These are phyloP conservation scores for Penicillium carneum DNA, from an alignment of 2,329 filamentous ascomycete species.

Conservation along the genomic window DNA sequence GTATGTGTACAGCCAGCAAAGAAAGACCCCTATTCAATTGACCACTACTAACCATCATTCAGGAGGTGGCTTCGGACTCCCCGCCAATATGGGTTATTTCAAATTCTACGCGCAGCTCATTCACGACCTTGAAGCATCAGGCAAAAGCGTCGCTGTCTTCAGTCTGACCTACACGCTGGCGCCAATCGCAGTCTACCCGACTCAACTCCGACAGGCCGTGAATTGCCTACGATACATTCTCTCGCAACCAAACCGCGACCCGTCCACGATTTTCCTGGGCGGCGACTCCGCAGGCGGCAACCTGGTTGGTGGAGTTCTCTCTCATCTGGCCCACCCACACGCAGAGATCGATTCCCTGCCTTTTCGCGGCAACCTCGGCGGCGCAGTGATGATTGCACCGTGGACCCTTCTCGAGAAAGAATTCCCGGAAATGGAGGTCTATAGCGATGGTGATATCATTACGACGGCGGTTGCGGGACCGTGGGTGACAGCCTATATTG, in stretches of 20 bases:
- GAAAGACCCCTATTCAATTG: no score
- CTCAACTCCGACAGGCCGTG: slow-evolving; percentile 53
- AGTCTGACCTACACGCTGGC: slow-evolving; percentile 67
- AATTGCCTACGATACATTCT: slow-evolving; percentile 52
- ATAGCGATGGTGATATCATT: slow-evolving; percentile 62
- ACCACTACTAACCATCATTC: neutral
- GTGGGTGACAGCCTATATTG: slow-evolving; percentile 61
- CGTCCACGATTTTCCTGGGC: slow-evolving; percentile 49
- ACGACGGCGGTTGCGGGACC: slow-evolving; percentile 48
- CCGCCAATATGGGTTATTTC: slow-evolving; percentile 58
- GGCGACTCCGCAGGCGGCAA: slow-evolving; percentile 58
- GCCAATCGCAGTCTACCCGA: slow-evolving; percentile 54
- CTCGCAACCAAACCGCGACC: slow-evolving; percentile 43
- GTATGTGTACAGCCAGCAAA: slow-evolving; percentile 28
- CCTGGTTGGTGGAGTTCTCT: slow-evolving; percentile 49
- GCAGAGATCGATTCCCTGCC: slow-evolving; percentile 56
- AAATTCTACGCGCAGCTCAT: slow-evolving; percentile 58
- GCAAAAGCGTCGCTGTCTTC: slow-evolving; percentile 59
- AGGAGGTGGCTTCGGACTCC: slow-evolving; percentile 65
- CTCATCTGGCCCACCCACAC: slow-evolving; percentile 62
- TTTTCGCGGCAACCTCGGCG: slow-evolving; percentile 56
- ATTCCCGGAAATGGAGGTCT: slow-evolving; percentile 53
- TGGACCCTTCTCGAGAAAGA: slow-evolving; percentile 63
- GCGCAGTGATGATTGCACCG: slow-evolving; percentile 63
- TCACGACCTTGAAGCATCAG: slow-evolving; percentile 50